phyloP scores from a whole-genome alignment of 2,329 filamentous ascomycete genomes.

The Graphiopsis chlorocephala region DNA sequence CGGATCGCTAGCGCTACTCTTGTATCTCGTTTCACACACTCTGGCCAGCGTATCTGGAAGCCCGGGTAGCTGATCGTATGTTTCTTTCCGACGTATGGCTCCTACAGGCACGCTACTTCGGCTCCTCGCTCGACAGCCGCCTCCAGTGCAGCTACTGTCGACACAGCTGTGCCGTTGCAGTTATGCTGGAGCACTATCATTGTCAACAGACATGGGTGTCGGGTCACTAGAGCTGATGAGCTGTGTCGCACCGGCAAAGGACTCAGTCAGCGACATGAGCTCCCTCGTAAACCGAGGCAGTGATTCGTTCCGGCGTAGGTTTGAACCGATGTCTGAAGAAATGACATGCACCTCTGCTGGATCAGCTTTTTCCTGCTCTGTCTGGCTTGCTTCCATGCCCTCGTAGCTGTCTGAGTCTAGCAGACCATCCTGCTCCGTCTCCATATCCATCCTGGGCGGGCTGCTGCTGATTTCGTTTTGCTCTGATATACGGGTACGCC shows the following conservation, averaged over 20 bases:
- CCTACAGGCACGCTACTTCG: not conserved
- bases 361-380: no score
- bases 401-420: not conserved
- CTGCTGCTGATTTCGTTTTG: not conserved
- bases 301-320: not conserved
- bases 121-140: not conserved
- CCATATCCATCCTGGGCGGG: not conserved
- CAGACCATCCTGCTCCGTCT: not conserved
- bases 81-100: not conserved
- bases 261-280: not conserved
- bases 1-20: not conserved
- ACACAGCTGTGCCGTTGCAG: not conserved
- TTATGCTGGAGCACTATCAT: conserved; percentile 1
- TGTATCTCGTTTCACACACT: not conserved
- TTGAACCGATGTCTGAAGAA: no score
- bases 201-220: not conserved
- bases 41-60: not conserved
- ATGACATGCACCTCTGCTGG: no score
- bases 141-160: not conserved
- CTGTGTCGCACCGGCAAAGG: not conserved
- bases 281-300: not conserved
- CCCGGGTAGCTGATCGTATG: not conserved
- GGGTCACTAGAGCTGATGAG: not conserved
- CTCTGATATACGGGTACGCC: not conserved
- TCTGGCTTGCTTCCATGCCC: no score